Base-by-base conservation (phyloP, 2,329 filamentous ascomycete genomes). In the Aspergillus unguis region DNA sequence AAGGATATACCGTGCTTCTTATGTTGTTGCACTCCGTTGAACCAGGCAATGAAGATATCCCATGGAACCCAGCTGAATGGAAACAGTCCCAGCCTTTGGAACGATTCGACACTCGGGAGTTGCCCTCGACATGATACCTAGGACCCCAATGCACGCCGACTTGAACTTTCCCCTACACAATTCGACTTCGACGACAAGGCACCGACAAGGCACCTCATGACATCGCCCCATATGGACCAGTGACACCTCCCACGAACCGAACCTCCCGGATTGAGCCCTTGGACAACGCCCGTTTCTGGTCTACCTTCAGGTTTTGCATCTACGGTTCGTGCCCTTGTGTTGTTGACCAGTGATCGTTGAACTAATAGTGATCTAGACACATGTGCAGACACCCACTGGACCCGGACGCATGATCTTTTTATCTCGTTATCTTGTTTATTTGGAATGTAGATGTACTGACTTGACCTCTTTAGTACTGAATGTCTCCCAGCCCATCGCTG, bases 381-480 rank as follows among this genome's bases (percentile, higher is more conserved):
- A 17, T 17, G 17, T 17, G 17, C 17, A 17, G 17, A 17, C 17
- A 17, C 17, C 17, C 17, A 17, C 17, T 17, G 17, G 17, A 17
- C 17, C 17, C 58, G 59, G 62, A 61, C 55, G 52, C 48, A 60
- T 46, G 42, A 51, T 50, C 37, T 46, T 26, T 54, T 52, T 58
- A 31, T 43, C 50, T 44, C 44, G 48, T 41, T 56, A 52, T 58
- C 32, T 27, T 44, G 44, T 47, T 57, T 8, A 33, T 26, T 35
- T 60, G 48, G 54, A 53, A 55, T 55, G 61, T 67, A 56, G 64
- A 59, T 62, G 43, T 56, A 70, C 68, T 70, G 58, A 71, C 68
- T 61, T 58, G 48, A 53, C 52, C 54, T 63, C 56, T 62, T 53
- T 65, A 70, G 68, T 68, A 60, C 59, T 63, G 56, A 58, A 45